Conservation (phyloP, 257 asterid species). For the Apocynum venetum region DNA sequence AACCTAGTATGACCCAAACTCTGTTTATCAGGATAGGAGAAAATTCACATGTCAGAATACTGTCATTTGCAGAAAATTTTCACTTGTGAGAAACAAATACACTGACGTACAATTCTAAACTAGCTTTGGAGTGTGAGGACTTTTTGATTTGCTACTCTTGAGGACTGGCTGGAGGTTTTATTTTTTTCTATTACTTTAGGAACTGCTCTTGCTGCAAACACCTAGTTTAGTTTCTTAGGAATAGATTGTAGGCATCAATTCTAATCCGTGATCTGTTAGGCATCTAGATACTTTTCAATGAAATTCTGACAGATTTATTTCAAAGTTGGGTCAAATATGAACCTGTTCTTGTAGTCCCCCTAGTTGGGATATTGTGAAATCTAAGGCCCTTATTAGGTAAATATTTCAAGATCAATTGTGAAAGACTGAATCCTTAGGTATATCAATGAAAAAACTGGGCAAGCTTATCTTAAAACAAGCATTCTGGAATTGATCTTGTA, state of each 20-base stretch:
- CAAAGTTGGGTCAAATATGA: too few relatives aligned
- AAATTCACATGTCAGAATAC: background rate
- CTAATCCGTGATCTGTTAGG: background rate
- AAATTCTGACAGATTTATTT: too few relatives aligned
- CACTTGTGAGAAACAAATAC: background rate
- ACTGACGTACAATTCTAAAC: background rate
- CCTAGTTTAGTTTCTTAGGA: background rate
- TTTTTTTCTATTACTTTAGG: background rate
- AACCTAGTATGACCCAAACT: background rate
- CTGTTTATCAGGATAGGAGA: background rate
- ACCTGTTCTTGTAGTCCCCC: too few relatives aligned
- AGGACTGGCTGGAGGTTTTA: background rate
- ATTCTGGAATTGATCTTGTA: background rate
- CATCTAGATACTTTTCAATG: too few relatives aligned
- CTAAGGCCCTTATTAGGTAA: background rate
- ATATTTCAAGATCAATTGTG: background rate
- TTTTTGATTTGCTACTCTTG: background rate
- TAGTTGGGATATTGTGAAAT: background rate
- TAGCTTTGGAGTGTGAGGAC: background rate
- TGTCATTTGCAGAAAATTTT: background rate
- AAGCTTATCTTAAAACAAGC: too few relatives aligned
- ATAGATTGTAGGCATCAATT: background rate
- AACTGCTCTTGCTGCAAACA: background rate
- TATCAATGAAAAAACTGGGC: background rate
- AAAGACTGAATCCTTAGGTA: background rate